These are phyloP conservation scores for Coelastrella sp. DNA, from an alignment of 139 green algal genomes.

Conservation along the genomic window DNA sequence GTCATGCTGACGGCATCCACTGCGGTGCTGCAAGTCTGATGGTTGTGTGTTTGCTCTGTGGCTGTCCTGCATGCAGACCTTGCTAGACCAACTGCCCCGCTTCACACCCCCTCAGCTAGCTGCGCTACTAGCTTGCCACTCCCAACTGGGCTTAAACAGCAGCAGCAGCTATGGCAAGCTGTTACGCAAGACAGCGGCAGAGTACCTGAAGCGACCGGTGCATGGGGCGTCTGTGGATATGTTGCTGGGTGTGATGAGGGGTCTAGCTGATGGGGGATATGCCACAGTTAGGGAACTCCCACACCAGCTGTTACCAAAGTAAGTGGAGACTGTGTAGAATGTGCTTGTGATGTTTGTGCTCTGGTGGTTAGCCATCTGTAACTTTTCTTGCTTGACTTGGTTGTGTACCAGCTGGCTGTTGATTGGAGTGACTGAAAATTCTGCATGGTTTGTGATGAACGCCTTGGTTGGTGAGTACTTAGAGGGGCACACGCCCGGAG, in stretches of 20 bases:
- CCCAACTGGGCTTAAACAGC: slow-evolving; percentile 11
- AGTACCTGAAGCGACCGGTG: slow-evolving; percentile 28
- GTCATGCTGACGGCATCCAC: no score
- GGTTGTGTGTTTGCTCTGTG: no score
- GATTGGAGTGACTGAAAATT: no score
- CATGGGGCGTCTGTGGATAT: not conserved
- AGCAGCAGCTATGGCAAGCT: slow-evolving; percentile 27
- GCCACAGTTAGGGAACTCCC: slow-evolving; percentile 3
- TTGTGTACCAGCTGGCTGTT: not conserved
- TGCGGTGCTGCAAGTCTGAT: no score
- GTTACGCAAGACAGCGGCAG: slow-evolving; percentile 16
- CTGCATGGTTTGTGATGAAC: no score
- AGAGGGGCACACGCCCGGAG: not conserved
- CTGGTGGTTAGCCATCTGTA: not conserved
- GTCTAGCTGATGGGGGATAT: not conserved
- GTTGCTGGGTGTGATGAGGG: slow-evolving; percentile 29
- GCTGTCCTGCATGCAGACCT: no score
- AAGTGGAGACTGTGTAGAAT: not conserved
- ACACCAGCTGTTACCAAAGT: slow-evolving; percentile 35
- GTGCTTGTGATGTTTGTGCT: not conserved
- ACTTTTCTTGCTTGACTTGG: not conserved
- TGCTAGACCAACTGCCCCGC: not conserved
- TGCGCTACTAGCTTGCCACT: slow-evolving; percentile 19
- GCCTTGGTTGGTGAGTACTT: not conserved
- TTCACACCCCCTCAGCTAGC: slow-evolving; percentile 10